Evolutionary conservation across 164 flowering plant genomes (phyloP), one percentile per base, ranked within the genome.

Genomic region (Liriodendron chinense): DNA sequence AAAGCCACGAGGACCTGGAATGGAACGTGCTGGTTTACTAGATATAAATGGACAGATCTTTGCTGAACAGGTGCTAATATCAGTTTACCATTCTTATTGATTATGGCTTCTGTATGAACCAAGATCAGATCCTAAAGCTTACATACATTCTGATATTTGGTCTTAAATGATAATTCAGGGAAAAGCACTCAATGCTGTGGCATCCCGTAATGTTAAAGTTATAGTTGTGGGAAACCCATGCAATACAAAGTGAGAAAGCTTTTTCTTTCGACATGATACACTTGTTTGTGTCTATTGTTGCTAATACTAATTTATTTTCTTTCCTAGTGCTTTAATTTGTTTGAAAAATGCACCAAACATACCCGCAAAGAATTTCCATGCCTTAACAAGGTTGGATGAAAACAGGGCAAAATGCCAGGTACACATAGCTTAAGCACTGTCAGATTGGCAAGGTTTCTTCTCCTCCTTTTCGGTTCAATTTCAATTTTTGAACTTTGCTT

Each of bases 1-100:
- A 57, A 96, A 91, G 86, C 99, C 99, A 73, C 93, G 99, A 73
- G 99, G 99, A 0, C 99, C 99, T 76, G 99, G 99, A 75, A 94
- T 96, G 94, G 99, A 96, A 81, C 88, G 99, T 49, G 95, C 97
- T 28, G 96, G 3, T 84, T 86, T 96, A 70, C 79, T 96, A 61
- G 97, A 96, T 76, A 88, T 96, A 75, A 96, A 96, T 73, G 98
- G 99, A 22, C 89, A 91, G 78, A 96, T 96, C 65, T 96, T 84
- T 83, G 98, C 97, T 26, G 95, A 88, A 70, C 99, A 95, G 96
- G 98, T 92, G 25, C 77, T 28, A 24, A 64, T 53, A 23, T 22
- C 68, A 69, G 34, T 76, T 69, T 73, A 7, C 61, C 22, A 28
- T 74, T 72, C 1, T 0, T 7, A 2, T 70, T 47, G 48, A 23